Percentiles rank a stretch among this genome's conserved stretches.
These are phyloP conservation scores for Triadica sebifera DNA, from an alignment of 345 rosid species.

Conservation along the genomic window DNA sequence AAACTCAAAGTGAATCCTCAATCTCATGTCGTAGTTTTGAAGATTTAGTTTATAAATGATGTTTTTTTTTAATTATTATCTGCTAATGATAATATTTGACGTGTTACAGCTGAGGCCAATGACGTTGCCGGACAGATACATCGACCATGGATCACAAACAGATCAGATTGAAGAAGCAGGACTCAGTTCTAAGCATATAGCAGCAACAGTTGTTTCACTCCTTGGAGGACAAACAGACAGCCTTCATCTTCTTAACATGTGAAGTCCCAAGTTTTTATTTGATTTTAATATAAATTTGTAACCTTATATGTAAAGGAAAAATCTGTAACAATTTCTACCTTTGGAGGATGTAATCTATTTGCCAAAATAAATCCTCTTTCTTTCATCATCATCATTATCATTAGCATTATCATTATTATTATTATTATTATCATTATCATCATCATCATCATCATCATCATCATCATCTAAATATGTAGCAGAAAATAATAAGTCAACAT, in stretches of 20 bases:
- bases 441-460: no score
- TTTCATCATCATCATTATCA: no score
- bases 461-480: no score
- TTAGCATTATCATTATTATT: no score
- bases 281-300: no score
- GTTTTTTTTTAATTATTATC: neutral
- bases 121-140: slow-evolving; percentile 49
- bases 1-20: slow-evolving; percentile 34
- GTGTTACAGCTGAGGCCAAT: slow-evolving; percentile 54
- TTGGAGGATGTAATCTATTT: no score
- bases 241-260: slow-evolving; percentile 6
- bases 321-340: no score
- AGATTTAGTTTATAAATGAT: neutral
- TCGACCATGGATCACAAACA: slow-evolving; percentile 47
- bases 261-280: no score
- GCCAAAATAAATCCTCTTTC: no score
- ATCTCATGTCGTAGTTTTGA: neutral
- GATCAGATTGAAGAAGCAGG: slow-evolving; percentile 48
- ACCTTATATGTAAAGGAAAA: no score
- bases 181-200: slow-evolving; percentile 40
- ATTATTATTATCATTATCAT: no score
- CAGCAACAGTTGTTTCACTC: slow-evolving; percentile 36
- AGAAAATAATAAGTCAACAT: no score
- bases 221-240: slow-evolving; percentile 15
- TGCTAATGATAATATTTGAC: neutral